Evolutionary conservation across 257 asterid genomes (phyloP), one percentile per base, ranked within the genome.

Genomic region (Forsythia suspensa): DNA sequence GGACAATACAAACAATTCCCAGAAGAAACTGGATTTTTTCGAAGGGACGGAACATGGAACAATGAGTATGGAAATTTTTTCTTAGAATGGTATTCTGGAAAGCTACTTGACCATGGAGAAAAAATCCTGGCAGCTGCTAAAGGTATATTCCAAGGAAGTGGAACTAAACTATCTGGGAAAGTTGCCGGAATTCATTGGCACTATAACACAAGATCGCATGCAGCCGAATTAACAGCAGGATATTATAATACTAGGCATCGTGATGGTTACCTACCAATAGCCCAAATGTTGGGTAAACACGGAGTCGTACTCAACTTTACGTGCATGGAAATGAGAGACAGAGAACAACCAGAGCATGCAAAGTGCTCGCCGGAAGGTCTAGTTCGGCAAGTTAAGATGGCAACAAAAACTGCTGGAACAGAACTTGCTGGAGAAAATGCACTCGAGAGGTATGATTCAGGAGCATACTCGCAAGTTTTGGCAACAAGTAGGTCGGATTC

Each of bases 101-200:
- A 82, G 87, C 92, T 95, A 51, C 84, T 93, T 18, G 91, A 90
- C 9, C 98, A 93, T 80, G 99, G 98, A 38, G 96, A 95, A 16
- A 92, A 82, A 71, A 87, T 95, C 76, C 94, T 93, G 65, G 73
- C 87, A 73, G 85, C 91, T 80, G 98, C 97, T 69, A 85, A 87
- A 59, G 71, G 73, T 29, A 84, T 92, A 85, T 95, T 91, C 80
- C 89, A 82, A 84, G 95, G 92, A 70, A 90, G 87, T 3, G 95
- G 97, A 34, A 94, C 89, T 78, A 90, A 90, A 75, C 83, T 95
- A 42, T 95, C 99, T 0, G 98, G 95, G 24, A 95, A 95, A 84
- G 92, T 95, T 57, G 98, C 98, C 0, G 99, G 98, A 79, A 92
- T 92, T 74, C 97, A 95, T 77, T 93, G 97, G 98, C 98, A 92